Evolutionary conservation across 2,329 filamentous ascomycete species (phyloP), one percentile per base, ranked within the genome.

Genomic region (Xylaria sp.): DNA sequence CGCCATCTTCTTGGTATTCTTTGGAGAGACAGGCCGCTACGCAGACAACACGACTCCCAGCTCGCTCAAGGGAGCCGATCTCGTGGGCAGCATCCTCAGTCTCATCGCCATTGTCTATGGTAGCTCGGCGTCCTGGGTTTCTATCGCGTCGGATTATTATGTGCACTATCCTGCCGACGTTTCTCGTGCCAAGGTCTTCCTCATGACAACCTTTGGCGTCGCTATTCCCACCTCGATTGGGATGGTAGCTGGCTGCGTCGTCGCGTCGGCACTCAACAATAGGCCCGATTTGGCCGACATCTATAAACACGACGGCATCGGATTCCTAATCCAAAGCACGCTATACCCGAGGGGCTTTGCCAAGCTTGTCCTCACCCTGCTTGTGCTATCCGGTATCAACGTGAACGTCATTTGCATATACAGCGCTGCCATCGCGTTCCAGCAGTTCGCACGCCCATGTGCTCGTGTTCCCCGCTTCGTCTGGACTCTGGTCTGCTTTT

Each of bases 1-100:
- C 62, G 77, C 83, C 62, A 82, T 86, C 61, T 86, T 86, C 74
- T 74, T 86, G 71, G 80, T 86, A 73, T 82, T 86, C 73, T 84
- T 83, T 64, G 83, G 82, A 54, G 81, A 85, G 75, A 80, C 81
- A 2, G 83, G 80, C 25, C 73, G 74, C 33, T 81, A 80, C 48
- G 83, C 82, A 6, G 81, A 85, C 72, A 77, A 80, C 64, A 75
- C 73, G 9, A 79, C 79, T 1, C 79, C 79, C 2, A 77, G 82
- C 9, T 46, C 72, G 5, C 74, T 81, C 1, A 73, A 76, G 0
- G 84, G 83, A 13, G 59, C 78, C 5, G 78, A 79, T 4, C 79
- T 82, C n/a, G 79, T 79, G 6, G 84, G 82, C 20, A 78, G 74
- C 1, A 77, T 82, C 7, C 79, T 86, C 59, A 83, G 75, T 55